Evolutionary conservation across 2,329 filamentous ascomycete species (phyloP).

Genomic region (Colletotrichum orbiculare): DNA sequence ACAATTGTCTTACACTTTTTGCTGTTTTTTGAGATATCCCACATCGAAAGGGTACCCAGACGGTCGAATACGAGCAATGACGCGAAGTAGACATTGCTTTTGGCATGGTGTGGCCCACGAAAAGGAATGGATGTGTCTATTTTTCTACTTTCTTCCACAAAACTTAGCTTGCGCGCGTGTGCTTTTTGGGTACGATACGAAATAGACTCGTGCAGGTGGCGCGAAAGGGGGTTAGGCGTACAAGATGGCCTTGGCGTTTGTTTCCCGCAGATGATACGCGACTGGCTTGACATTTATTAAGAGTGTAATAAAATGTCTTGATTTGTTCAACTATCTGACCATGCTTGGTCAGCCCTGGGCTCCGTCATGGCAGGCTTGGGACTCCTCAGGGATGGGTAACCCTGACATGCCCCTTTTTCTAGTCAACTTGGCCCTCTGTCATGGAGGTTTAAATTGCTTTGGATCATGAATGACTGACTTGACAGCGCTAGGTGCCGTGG

Average conservation of each 20-base stretch:
- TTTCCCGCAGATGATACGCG: no score
- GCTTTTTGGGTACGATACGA: conserved; percentile 23
- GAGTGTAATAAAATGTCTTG: conserved; percentile 22
- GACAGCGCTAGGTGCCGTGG: no score
- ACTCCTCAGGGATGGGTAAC: no score
- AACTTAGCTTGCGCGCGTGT: neutral
- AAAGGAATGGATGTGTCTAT: neutral
- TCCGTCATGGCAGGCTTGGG: no score
- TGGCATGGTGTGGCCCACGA: conserved; percentile 1
- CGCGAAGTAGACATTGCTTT: conserved; percentile 18
- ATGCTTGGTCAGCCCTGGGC: no score
- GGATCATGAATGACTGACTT: no score
- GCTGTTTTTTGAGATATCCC: conserved; percentile 20
- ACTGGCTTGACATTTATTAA: neutral
- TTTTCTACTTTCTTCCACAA: no score
- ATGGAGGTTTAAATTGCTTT: no score
- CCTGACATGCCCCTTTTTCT: no score
- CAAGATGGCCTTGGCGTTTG: conserved; percentile 6
- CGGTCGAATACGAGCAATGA: conserved; percentile 15
- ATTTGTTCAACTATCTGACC: neutral
- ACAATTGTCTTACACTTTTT: conserved; percentile 4
- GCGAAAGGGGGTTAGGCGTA: conserved; percentile 8
- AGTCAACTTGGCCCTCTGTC: no score
- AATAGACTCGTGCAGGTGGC: conserved; percentile 16
- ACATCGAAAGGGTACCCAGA: conserved; percentile 8